A percentile compares a stretch with the other conserved stretches of the same genome.
phyloP scores from a whole-genome alignment of 306 rosid genomes.

The Bauhinia variegata region DNA sequence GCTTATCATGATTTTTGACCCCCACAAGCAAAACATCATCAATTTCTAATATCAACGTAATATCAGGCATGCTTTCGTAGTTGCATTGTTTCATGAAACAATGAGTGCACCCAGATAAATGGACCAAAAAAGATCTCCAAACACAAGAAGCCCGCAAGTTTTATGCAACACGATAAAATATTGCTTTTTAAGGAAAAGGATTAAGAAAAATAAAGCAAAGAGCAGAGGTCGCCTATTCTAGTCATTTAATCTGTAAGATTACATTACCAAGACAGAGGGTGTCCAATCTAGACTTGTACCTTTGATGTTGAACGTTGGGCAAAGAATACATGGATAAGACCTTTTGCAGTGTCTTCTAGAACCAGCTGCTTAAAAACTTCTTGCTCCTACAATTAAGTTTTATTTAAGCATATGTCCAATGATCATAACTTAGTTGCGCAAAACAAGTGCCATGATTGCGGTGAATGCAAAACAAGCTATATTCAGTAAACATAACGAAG shows the following conservation, averaged over 20 bases:
- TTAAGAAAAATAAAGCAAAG: not conserved
- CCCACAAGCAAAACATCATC: not conserved
- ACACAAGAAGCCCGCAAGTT: constrained; percentile 1
- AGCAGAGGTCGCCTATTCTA: not conserved
- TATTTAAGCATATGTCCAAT: constrained; percentile 14
- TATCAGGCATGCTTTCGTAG: not conserved
- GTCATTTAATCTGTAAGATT: constrained; percentile 6
- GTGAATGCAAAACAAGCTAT: constrained; percentile 21
- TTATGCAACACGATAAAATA: not conserved
- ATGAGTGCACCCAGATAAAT: not conserved
- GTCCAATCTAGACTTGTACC: constrained; percentile 55
- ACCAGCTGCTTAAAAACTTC: constrained; percentile 71
- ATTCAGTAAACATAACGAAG: constrained; percentile 25
- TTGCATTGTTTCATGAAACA: not conserved
- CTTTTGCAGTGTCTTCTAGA: constrained; percentile 73
- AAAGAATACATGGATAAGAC: constrained; percentile 87
- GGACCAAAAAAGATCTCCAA: not conserved
- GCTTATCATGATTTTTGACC: not conserved
- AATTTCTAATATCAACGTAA: not conserved
- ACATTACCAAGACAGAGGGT: not conserved
- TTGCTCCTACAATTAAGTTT: constrained; percentile 70
- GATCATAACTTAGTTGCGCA: constrained; percentile 25
- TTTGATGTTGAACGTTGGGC: constrained; percentile 83
- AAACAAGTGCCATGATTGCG: constrained; percentile 14
- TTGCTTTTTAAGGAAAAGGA: not conserved